Conservation (phyloP, 495 filamentous ascomycete genomes). For the Podospora fimiseda region DNA sequence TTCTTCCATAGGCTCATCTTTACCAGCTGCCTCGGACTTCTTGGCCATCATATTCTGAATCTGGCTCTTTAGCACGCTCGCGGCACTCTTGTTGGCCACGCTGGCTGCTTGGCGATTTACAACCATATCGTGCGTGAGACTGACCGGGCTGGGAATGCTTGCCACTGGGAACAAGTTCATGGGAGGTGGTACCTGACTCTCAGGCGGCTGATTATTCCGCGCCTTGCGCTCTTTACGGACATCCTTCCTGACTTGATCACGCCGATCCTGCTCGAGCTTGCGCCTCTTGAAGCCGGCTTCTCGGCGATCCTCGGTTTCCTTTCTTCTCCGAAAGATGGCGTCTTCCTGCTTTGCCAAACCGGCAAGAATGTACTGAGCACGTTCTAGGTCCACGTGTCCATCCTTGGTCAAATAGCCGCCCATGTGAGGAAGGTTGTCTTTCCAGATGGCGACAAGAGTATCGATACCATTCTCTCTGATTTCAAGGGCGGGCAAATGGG, state of each 20-base stretch:
- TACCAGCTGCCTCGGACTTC: slow-evolving; percentile 9
- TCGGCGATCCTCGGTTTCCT: slow-evolving; percentile 73
- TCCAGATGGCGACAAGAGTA: slow-evolving; percentile 90
- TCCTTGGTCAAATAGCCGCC: slow-evolving; percentile 93
- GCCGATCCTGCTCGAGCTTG: slow-evolving; percentile 56
- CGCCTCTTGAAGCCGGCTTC: slow-evolving; percentile 72
- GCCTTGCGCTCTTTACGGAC: slow-evolving; percentile 9
- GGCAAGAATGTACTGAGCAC: slow-evolving; percentile 80
- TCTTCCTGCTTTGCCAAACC: slow-evolving; percentile 93
- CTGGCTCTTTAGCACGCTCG: slow-evolving; percentile 78
- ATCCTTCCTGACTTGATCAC: slow-evolving; percentile 28
- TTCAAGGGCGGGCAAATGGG: slow-evolving; percentile 91
- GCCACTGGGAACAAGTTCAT: slow-evolving; percentile 32
- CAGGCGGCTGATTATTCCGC: slow-evolving; percentile 9
- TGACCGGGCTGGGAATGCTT: slow-evolving; percentile 54
- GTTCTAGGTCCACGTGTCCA: slow-evolving; percentile 79
- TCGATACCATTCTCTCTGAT: slow-evolving; percentile 97
- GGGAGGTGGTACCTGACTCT: slow-evolving; percentile 18
- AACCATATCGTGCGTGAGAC: slow-evolving; percentile 81
- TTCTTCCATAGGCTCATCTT: slow-evolving; percentile 2
- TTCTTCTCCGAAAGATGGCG: slow-evolving; percentile 81
- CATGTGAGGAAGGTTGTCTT: slow-evolving; percentile 85
- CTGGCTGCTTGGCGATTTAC: slow-evolving; percentile 74
- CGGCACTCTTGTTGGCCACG: slow-evolving; percentile 88
- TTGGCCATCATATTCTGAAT: slow-evolving; percentile 51